A percentile compares a stretch with the other conserved stretches of the same genome.
Conservation (phyloP, 768 basidiomycete species). For the Tulasnella sp. region DNA sequence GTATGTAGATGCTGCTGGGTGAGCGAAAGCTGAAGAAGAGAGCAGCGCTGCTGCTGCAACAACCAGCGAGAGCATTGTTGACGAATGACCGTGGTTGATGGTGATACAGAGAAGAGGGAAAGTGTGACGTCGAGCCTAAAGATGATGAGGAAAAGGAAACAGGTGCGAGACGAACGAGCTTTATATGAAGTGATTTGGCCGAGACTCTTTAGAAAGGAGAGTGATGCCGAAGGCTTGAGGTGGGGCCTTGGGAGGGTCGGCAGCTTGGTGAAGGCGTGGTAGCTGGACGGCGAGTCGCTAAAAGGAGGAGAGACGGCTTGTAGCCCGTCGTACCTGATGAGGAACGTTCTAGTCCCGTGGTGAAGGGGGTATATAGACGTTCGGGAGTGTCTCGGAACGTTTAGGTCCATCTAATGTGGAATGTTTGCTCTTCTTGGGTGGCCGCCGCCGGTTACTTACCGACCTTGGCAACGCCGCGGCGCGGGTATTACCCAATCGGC, state of each 20-base stretch:
- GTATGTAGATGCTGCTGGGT: neutral
- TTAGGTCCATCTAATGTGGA: neutral
- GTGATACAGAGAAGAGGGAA: neutral
- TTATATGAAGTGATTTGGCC: neutral
- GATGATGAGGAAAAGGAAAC: neutral
- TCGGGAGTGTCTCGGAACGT: neutral
- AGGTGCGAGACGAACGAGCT: neutral
- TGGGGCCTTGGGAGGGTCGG: neutral
- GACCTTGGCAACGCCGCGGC: neutral
- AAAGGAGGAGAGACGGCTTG: neutral
- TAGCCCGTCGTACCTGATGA: neutral
- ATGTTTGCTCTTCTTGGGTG: neutral
- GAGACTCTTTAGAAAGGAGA: neutral
- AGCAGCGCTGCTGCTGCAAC: neutral
- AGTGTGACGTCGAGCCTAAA: neutral
- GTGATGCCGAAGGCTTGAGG: neutral
- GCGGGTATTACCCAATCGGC: too few relatives aligned
- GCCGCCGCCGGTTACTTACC: neutral
- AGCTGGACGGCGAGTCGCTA: neutral
- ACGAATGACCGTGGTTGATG: too few relatives aligned
- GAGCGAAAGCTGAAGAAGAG: neutral
- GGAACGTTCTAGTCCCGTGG: too few relatives aligned
- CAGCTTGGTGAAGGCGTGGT: neutral
- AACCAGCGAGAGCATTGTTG: neutral
- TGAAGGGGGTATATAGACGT: too few relatives aligned